Conservation (phyloP, 805 yeast species). For the Monosporozyma aerobia region DNA sequence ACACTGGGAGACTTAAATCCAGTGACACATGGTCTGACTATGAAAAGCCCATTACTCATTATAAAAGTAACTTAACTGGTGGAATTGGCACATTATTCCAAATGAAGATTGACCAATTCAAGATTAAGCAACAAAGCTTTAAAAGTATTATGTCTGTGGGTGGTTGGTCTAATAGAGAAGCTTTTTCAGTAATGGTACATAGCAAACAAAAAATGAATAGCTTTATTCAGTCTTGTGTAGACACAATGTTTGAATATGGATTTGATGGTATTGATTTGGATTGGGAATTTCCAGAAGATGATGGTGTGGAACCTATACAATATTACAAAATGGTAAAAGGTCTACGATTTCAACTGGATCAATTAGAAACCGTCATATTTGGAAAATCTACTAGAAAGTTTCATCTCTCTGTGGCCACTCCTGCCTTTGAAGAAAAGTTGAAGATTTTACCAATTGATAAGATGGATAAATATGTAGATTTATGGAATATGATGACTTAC, state of each 20-base stretch:
- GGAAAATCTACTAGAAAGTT: slow-evolving; percentile 23
- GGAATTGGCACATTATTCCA: slow-evolving; percentile 40
- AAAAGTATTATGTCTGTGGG: slow-evolving; percentile 72
- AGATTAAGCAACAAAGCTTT: slow-evolving; percentile 18
- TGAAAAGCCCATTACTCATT: slow-evolving; percentile 28
- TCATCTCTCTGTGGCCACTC: slow-evolving; percentile 65
- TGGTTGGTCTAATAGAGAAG: slow-evolving; percentile 54
- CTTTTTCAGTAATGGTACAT: slow-evolving; percentile 41
- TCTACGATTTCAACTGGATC: slow-evolving; percentile 34
- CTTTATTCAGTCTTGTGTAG: slow-evolving; percentile 44
- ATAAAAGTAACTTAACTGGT: slow-evolving; percentile 31
- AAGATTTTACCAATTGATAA: slow-evolving; percentile 35
- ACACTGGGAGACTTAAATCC: slow-evolving; percentile 43
- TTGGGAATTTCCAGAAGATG: slow-evolving; percentile 76
- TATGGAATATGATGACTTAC: slow-evolving; percentile 88
- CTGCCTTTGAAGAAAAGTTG: slow-evolving; percentile 48
- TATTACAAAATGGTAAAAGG: slow-evolving; percentile 37
- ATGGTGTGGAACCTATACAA: slow-evolving; percentile 34
- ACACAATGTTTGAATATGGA: slow-evolving; percentile 42
- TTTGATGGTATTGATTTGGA: slow-evolving; percentile 91
- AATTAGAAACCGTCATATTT: slow-evolving; percentile 28
- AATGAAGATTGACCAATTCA: slow-evolving; percentile 26
- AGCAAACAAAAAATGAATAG: slow-evolving; percentile 28
- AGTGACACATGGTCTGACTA: slow-evolving; percentile 63
- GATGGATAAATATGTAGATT: slow-evolving; percentile 51